Percentiles rank a stretch among this genome's conserved stretches.
These are phyloP conservation scores for Leccinum solheimii DNA, from an alignment of 1,284 basidiomycete genomes.

Conservation along the genomic window DNA sequence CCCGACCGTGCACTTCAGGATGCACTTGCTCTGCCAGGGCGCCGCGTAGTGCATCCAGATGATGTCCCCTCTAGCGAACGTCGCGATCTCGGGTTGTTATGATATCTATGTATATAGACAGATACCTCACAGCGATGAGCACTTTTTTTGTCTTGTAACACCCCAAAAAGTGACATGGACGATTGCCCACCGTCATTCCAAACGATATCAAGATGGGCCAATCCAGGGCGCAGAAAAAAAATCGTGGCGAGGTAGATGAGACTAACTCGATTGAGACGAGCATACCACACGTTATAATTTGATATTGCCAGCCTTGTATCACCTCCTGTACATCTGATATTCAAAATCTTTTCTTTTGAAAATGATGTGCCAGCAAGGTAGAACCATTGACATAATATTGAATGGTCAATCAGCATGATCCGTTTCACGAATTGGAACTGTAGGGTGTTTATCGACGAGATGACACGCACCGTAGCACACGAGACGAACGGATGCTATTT, in stretches of 20 bases:
- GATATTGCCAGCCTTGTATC: neutral
- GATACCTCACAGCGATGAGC: too few species aligned
- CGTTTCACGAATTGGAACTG: neutral
- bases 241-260: conserved; percentile 21
- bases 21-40: conserved; percentile 63
- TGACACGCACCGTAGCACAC: neutral
- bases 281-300: conserved; percentile 17
- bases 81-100: conserved; percentile 56
- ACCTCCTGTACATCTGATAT: neutral
- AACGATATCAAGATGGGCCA: conserved; percentile 30
- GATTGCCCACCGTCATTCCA: conserved; percentile 27
- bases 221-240: conserved; percentile 13
- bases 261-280: conserved; percentile 21
- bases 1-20: conserved; percentile 37
- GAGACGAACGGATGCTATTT: conserved; percentile 6
- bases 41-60: conserved; percentile 64
- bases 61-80: conserved; percentile 82
- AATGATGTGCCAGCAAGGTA: too few species aligned
- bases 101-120: conserved; percentile 6
- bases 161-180: too few species aligned
- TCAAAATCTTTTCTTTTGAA: too few species aligned
- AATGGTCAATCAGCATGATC: neutral
- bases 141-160: too few species aligned
- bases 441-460: neutral
- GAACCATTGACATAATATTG: neutral